A percentile compares a stretch with the other conserved stretches of the same genome.
Evolutionary conservation across 2,329 filamentous ascomycete genomes (phyloP).

Genomic region (Fusarium sp.): DNA sequence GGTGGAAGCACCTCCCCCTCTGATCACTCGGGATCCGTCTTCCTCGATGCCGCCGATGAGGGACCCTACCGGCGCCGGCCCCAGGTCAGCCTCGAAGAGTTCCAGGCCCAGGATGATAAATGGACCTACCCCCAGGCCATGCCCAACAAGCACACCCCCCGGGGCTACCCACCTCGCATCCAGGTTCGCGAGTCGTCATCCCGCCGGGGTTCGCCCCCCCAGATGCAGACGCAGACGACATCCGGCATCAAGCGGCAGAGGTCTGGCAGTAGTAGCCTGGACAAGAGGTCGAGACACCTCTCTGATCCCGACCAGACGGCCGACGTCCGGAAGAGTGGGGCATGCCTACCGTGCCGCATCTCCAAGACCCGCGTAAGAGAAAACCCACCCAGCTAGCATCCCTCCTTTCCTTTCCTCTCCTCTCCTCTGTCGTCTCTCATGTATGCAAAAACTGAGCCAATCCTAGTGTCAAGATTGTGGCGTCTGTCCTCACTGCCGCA

Average conservation of each 20-base stretch:
- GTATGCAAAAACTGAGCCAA: constrained; percentile 44
- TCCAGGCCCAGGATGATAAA: constrained; percentile 54
- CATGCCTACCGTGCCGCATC: constrained; percentile 62
- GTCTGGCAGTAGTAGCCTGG: constrained; percentile 46
- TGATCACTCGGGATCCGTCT: constrained; percentile 52
- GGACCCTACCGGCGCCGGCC: constrained; percentile 40
- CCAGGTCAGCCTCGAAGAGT: constrained; percentile 49
- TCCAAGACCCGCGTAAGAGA: constrained; percentile 62
- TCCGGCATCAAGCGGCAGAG: constrained; percentile 53
- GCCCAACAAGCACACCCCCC: constrained; percentile 47
- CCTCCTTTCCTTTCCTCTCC: constrained; percentile 18
- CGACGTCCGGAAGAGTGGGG: constrained; percentile 60
- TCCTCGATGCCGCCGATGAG: constrained; percentile 48
- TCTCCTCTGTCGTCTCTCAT: constrained; percentile 23
- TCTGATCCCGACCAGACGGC: constrained; percentile 59
- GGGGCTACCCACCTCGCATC: constrained; percentile 49
- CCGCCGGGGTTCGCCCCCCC: constrained; percentile 32
- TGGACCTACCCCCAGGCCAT: constrained; percentile 56
- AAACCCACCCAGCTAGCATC: constrained; percentile 23
- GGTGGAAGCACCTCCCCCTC: constrained; percentile 56
- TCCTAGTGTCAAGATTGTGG: constrained; percentile 55
- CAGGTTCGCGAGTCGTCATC: constrained; percentile 47
- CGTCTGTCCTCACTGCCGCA: constrained; percentile 57
- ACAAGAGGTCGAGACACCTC: constrained; percentile 53
- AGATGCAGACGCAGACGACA: constrained; percentile 10